These are phyloP conservation scores for Casuarina glauca DNA, from an alignment of 306 rosid species.

Conservation along the genomic window DNA sequence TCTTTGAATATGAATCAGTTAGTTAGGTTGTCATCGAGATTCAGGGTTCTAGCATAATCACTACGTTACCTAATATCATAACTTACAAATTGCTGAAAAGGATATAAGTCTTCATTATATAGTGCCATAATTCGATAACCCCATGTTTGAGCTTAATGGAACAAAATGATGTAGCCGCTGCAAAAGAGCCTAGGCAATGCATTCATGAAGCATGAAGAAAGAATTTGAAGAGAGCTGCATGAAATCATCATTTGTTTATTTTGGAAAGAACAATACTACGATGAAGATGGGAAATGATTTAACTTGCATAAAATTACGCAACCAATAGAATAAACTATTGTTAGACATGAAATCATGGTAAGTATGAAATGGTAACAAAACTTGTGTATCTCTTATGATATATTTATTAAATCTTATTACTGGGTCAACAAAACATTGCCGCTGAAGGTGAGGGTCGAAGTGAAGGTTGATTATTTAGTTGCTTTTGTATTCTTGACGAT, in stretches of 20 bases:
- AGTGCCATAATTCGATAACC: background rate
- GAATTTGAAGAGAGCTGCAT: constrained; percentile 2
- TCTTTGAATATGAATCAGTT: background rate
- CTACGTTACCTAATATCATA: background rate
- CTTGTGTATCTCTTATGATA: background rate
- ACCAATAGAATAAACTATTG: background rate
- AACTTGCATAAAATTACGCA: background rate
- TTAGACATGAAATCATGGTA: background rate
- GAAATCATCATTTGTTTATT: constrained; percentile 5
- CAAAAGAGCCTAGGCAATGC: background rate
- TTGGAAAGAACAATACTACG: background rate
- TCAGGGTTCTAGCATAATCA: background rate
- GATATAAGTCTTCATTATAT: background rate
- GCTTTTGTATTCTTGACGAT: no score
- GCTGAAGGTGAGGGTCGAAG: background rate
- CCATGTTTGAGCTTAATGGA: background rate
- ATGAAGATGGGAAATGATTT: background rate
- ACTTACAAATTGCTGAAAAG: background rate
- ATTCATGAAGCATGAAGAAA: background rate
- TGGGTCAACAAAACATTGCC: background rate
- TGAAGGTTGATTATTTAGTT: no score
- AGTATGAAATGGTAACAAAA: background rate
- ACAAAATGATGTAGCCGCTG: background rate
- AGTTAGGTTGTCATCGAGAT: background rate
- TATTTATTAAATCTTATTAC: background rate